Evolutionary conservation across 768 basidiomycete species (phyloP), one percentile per base, ranked within the genome.

Genomic region (Megacollybia marginata): DNA sequence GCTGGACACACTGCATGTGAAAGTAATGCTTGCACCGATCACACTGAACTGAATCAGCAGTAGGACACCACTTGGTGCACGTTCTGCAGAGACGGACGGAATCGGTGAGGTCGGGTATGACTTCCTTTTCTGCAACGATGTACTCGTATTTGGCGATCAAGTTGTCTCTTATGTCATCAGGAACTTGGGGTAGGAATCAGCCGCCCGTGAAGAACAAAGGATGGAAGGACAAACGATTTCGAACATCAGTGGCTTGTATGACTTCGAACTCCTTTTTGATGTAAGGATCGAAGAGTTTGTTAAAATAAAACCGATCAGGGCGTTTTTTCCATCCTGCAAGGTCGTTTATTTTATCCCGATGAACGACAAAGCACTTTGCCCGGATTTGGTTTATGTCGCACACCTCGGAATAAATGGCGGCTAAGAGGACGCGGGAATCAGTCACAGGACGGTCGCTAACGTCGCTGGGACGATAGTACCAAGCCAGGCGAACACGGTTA

Each of bases 191-290:
- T 46, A 45, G 52, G 5, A 40, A 28, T 28, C 23, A 47, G 9
- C 7, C 13, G 19, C 13, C 44, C 20, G 32, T 15, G 40, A 36
- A 19, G 52, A 33, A 44, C 50, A 50, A 32, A 48, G 46, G 55
- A 52, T 47, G 48, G 52, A 46, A 55, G 47, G 7, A 76, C 92
- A 62, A 65, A 98, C 95, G 71, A 65, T 99, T 99, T 51, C 85
- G 80, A 53, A 96, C 85, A 59, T 85, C 88, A 36, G 79, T 78
- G 31, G 91, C 80, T 52, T 87, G 84, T 48, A 99, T 85, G 57
- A 97, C 88, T 65, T 98, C 96, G 66, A 95, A 97, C 69, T 97
- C 94, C 66, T 90, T 89, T 73, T 95, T 93, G 69, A 97, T 91
- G 68, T 95, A 97, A 47, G 93, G 92, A 71, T 98, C 95, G 63